phyloP scores from a whole-genome alignment of 2,329 filamentous ascomycete species.

The Fusarium pseudograminearum region DNA sequence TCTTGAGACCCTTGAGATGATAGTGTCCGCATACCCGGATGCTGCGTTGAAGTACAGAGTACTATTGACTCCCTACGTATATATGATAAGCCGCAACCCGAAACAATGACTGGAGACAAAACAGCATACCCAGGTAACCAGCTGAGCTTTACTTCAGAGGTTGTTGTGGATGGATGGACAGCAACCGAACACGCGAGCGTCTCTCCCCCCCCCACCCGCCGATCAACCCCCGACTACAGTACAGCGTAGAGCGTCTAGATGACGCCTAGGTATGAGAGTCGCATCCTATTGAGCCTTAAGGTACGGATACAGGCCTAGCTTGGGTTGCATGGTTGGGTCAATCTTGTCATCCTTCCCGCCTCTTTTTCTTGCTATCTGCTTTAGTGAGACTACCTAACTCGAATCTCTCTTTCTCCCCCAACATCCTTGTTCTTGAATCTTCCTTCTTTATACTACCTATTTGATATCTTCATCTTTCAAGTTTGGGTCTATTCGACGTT shows the following conservation, averaged over 20 bases:
- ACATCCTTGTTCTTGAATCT: slow-evolving; percentile 14
- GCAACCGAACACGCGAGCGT: slow-evolving; percentile 40
- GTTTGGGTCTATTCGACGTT: slow-evolving; percentile 18
- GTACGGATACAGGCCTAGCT: slow-evolving; percentile 35
- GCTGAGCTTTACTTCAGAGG: slow-evolving; percentile 26
- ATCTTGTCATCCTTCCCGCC: slow-evolving; percentile 21
- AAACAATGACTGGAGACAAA: slow-evolving; percentile 3
- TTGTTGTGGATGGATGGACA: slow-evolving; percentile 31
- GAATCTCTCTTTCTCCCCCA: slow-evolving; percentile 10
- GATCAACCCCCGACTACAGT: slow-evolving; percentile 37
- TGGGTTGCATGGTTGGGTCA: slow-evolving; percentile 24
- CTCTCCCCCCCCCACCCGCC: slow-evolving; percentile 34
- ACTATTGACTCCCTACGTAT: background rate
- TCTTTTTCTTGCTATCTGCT: slow-evolving; percentile 28
- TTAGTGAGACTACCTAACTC: slow-evolving; percentile 16
- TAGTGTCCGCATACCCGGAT: slow-evolving; percentile 13
- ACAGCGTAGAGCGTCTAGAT: slow-evolving; percentile 31
- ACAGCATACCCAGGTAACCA: slow-evolving; percentile 14
- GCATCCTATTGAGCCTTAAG: slow-evolving; percentile 38
- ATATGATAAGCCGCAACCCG: slow-evolving; percentile 2
- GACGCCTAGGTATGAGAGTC: slow-evolving; percentile 38
- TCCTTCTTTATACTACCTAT: slow-evolving; percentile 4
- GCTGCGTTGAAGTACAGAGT: background rate
- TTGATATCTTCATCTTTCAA: background rate
- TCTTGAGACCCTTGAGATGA: slow-evolving; percentile 15